Evolutionary conservation across 768 basidiomycete genomes (phyloP), one percentile per base, ranked within the genome.

Genomic region (Cubamyces sp.): DNA sequence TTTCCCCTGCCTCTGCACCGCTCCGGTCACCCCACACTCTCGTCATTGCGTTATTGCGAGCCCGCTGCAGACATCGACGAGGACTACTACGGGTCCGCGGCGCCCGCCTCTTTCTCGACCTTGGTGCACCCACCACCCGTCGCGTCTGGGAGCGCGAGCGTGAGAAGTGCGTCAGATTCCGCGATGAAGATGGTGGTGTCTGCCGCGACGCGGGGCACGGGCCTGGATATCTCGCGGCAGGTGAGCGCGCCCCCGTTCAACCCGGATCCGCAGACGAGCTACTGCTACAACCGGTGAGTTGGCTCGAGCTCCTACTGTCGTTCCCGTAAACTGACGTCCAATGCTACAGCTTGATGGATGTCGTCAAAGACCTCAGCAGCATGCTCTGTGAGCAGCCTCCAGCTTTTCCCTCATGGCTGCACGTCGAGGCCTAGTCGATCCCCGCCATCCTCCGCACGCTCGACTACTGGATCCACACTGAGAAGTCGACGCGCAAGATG

Each of bases 81-180:
- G 8, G 75, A 76, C 50, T 76, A 76, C 68, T 76, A 75, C 48
- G 71, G 71, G 18, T 45, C 16, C 3, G 28, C 7, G 23, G n/a
- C 39, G 14, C 30, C n/a, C n/a, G n/a, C n/a, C n/a, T n/a, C n/a
- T n/a, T n/a, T 26, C 2, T 16, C 43, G n/a, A n/a, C n/a, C 15
- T 57, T 61, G 15, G 47, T 42, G 3, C 41, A 43, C 42, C 57
- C n/a, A n/a, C n/a, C 57, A 50, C 51, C 45, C 37, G 7, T 18
- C 12, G 34, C 26, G 23, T 42, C 54, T 11, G 40, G 28, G n/a
- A 45, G 46, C 7, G 28, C 46, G n/a, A 1, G 5, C 45, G 8
- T n/a, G n/a, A n/a, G n/a, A n/a, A n/a, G n/a, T n/a, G 21, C 34
- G 23, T 37, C 37, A 18, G 54, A 28, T 34, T 30, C 23, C 11